Evolutionary conservation across 148 eudicot species (phyloP), one percentile per base, ranked within the genome.

Genomic region (Hydrangea macrophylla): DNA sequence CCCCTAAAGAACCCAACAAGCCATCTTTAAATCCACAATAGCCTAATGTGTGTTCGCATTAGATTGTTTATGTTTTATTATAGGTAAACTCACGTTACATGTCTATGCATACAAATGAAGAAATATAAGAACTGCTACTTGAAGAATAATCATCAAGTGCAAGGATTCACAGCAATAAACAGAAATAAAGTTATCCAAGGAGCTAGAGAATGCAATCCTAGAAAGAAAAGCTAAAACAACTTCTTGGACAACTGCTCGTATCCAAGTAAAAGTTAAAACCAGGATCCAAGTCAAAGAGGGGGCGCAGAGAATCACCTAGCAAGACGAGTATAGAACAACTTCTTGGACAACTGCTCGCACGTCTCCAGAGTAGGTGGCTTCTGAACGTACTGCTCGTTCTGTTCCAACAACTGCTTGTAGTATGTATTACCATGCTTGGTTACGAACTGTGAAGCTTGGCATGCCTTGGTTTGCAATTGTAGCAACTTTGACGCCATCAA

Each of bases 311-410:
- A 12, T 62, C 67, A 82, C 86, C 86, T 82, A 36, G 83, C 86
- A 68, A 82, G 78, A 61, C 86, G 86, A 66, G 86, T 82, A 67
- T 82, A 82, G 45, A 82, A 59, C 74, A 82, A 69, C 65, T 83
- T 81, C 69, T 83, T 83, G 42, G 83, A 40, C 80, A 83, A 79
- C 22, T 66, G 76, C 7, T 67, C 32, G 58, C 83, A 83, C 60
- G 75, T 83, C 73, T 83, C 86, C 32, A 79, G 70, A 65, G 83
- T 74, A 27, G 86, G 62, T 9, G 86, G 86, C 27, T 79, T 66
- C 65, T 83, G 83, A 61, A 83, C 44, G 60, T 69, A 83, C 50
- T 79, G 81, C 71, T 79, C 79, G 70, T 83, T 83, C 79, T 83
- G 74, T 72, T 83, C 86, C 66, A 83, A 28, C 58, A 79, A 44